Evolutionary conservation across 2,329 filamentous ascomycete species (phyloP).

Genomic region (Aspergillus thermomutatus): DNA sequence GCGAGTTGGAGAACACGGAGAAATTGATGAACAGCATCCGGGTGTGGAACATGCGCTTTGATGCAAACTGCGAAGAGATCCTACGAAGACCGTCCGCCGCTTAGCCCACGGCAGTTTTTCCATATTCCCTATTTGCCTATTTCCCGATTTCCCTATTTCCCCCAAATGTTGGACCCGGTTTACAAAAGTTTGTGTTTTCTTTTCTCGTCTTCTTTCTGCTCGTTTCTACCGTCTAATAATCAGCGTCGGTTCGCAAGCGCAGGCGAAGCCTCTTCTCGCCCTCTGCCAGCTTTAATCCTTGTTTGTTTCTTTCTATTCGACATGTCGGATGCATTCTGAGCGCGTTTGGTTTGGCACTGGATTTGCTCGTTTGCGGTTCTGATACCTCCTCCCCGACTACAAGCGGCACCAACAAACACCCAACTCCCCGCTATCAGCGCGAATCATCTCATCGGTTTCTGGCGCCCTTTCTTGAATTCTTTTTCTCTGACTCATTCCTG

Average conservation of each 20-base stretch:
- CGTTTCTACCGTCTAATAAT: neutral
- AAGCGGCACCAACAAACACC: neutral
- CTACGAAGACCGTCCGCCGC: slow-evolving; percentile 53
- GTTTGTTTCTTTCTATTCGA: slow-evolving; percentile 7
- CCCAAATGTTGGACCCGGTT: too few relatives aligned
- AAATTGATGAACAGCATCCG: slow-evolving; percentile 86
- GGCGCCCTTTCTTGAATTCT: slow-evolving; percentile 11
- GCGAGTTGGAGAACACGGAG: slow-evolving; percentile 85
- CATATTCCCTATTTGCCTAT: neutral
- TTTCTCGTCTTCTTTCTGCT: neutral
- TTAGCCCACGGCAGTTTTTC: slow-evolving; percentile 18
- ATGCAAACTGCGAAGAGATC: slow-evolving; percentile 93
- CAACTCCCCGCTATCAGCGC: slow-evolving; percentile 13
- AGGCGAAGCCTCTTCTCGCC: neutral
- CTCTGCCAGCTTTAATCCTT: neutral
- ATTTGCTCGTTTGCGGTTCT: slow-evolving; percentile 26
- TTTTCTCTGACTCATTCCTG: slow-evolving; percentile 7
- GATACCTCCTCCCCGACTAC: slow-evolving; percentile 1
- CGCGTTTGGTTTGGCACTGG: slow-evolving; percentile 32
- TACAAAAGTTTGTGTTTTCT: slow-evolving; percentile 10
- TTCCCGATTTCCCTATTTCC: too few relatives aligned
- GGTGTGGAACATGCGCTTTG: slow-evolving; percentile 89
- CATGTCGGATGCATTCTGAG: slow-evolving; percentile 34
- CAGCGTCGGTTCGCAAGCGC: neutral
- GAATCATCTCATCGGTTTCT: slow-evolving; percentile 21